These are phyloP conservation scores for Wickerhamiella bombiphila DNA, from an alignment of 805 yeast species.

Conservation along the genomic window DNA sequence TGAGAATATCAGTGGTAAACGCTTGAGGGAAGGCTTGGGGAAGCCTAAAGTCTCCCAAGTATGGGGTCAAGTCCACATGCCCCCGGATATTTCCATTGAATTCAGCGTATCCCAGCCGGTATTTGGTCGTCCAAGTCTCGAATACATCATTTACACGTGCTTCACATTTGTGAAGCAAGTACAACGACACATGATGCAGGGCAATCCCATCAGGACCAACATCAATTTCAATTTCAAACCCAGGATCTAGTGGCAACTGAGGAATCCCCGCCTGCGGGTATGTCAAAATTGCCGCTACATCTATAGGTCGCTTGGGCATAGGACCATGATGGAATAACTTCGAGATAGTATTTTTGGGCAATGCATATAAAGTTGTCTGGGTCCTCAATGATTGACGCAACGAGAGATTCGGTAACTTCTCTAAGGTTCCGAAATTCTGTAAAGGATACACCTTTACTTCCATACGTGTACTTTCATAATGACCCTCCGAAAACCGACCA, in stretches of 20 bases:
- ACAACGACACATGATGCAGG: not conserved
- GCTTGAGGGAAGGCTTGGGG: not conserved
- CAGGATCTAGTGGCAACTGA: not conserved
- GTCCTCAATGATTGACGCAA: not conserved
- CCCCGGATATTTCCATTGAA: not conserved
- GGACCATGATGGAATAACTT: not conserved
- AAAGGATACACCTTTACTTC: not conserved
- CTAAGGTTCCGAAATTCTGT: no score
- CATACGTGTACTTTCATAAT: not conserved
- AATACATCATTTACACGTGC: not conserved
- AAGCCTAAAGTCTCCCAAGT: not conserved
- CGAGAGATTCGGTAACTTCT: not conserved
- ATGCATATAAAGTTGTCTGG: no score
- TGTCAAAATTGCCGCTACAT: not conserved
- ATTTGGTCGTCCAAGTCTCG: not conserved
- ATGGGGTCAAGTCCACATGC: not conserved
- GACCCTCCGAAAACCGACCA: not conserved
- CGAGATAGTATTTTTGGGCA: not conserved
- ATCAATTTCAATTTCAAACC: not conserved
- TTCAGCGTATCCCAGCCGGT: not conserved
- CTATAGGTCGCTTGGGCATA: not conserved
- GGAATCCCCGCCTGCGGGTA: conserved; percentile 1
- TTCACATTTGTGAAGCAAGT: not conserved
- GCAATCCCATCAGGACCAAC: not conserved
- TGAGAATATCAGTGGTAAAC: not conserved